These are phyloP conservation scores for Penicillium brasilianum DNA, from an alignment of 2,329 filamentous ascomycete species.

Conservation along the genomic window DNA sequence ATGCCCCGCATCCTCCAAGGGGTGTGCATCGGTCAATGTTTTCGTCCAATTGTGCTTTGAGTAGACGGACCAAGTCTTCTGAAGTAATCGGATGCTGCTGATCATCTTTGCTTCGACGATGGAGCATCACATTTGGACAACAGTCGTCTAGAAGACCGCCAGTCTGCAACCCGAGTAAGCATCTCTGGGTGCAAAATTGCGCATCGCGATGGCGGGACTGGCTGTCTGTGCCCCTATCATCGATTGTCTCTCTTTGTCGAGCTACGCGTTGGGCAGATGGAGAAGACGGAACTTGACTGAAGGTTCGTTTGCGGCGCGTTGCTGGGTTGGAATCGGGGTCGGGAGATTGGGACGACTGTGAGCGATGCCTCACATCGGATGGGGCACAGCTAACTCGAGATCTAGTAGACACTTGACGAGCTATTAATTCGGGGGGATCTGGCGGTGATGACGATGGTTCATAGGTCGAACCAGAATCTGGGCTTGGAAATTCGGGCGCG, in stretches of 20 bases:
- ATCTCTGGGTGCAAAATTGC: conserved; percentile 37
- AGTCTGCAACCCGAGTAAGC: conserved; percentile 34
- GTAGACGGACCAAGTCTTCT: conserved; percentile 21
- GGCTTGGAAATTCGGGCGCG: conserved; percentile 23
- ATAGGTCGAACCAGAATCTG: conserved; percentile 26
- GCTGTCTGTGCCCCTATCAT: not conserved
- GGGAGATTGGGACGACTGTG: not conserved
- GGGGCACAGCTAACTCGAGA: not conserved
- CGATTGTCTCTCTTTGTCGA: not conserved
- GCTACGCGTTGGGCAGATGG: conserved; percentile 4
- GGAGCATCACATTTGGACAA: conserved; percentile 34
- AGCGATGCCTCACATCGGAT: not conserved
- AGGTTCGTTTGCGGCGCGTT: conserved; percentile 2
- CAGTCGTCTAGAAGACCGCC: conserved; percentile 25
- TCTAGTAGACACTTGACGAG: not conserved
- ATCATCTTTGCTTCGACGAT: conserved; percentile 17
- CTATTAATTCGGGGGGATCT: conserved; percentile 3
- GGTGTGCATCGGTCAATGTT: conserved; percentile 35
- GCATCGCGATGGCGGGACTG: conserved; percentile 20
- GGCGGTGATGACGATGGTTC: conserved; percentile 28
- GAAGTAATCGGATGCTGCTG: conserved; percentile 24
- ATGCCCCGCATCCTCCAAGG: conserved; percentile 30
- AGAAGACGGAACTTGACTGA: not conserved
- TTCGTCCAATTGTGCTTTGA: conserved; percentile 35
- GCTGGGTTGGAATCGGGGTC: conserved; percentile 2